phyloP scores from a whole-genome alignment of 73 alveolate genomes.

The Effrenium voratum region DNA sequence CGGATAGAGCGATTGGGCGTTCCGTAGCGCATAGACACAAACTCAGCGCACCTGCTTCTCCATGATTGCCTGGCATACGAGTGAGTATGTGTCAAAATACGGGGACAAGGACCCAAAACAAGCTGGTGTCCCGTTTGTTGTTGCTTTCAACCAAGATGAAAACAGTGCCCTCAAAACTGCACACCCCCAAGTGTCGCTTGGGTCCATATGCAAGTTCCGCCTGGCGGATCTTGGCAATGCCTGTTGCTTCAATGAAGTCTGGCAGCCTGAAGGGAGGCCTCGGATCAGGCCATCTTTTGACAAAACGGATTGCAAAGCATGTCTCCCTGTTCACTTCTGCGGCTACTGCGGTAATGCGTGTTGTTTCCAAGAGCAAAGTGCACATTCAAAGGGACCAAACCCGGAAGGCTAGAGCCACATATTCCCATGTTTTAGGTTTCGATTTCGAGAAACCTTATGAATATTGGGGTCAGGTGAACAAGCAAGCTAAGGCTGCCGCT shows the following conservation, averaged over 20 bases:
- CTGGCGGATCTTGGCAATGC: slow-evolving; percentile 98
- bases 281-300: not conserved
- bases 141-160: not conserved
- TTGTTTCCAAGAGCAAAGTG: too few relatives aligned
- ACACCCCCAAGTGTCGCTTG: not conserved
- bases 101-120: not conserved
- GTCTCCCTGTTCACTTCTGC: too few relatives aligned
- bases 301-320: not conserved
- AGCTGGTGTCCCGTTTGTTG: too few relatives aligned
- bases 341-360: too few relatives aligned
- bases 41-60: slow-evolving; percentile 67
- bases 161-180: not conserved
- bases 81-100: too few relatives aligned
- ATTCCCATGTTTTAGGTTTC: too few relatives aligned
- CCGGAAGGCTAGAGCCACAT: too few relatives aligned
- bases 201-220: not conserved
- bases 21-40: not conserved
- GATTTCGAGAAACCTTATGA: too few relatives aligned
- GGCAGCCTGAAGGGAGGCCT: slow-evolving; percentile 97
- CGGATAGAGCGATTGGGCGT: not conserved
- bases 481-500: slow-evolving; percentile 68
- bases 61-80: slow-evolving; percentile 77
- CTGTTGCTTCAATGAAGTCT: slow-evolving; percentile 98
- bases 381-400: too few relatives aligned
- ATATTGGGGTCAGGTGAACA: too few relatives aligned